Conservation (phyloP, 2,329 filamentous ascomycete genomes). For the Truncatella angustata region DNA sequence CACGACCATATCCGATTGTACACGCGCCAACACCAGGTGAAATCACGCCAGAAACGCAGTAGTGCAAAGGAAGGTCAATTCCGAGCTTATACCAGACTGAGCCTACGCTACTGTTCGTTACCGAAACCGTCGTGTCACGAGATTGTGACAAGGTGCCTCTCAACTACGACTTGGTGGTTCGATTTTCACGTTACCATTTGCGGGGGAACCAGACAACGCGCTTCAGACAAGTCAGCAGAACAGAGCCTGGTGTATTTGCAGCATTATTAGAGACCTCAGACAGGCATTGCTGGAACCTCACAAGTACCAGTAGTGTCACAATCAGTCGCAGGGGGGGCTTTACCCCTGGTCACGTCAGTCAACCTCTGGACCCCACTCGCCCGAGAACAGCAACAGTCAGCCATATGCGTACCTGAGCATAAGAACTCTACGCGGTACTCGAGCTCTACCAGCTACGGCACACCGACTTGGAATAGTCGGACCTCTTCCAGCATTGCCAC, state of each 20-base stretch:
- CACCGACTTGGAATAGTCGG: neutral
- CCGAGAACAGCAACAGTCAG: neutral
- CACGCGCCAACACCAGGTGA: too few species aligned
- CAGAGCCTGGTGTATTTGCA: too few species aligned
- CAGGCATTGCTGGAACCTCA: neutral
- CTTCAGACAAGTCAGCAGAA: neutral
- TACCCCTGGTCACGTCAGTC: neutral
- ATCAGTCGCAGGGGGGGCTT: neutral
- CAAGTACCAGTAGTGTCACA: neutral
- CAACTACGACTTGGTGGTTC: neutral
- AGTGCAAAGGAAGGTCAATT: too few species aligned
- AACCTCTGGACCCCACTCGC: constrained; percentile 1
- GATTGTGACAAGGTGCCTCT: too few species aligned
- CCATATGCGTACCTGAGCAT: neutral
- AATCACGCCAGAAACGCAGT: too few species aligned
- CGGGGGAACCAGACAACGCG: neutral
- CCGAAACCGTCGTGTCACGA: too few species aligned
- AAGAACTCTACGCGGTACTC: neutral
- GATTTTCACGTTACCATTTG: neutral
- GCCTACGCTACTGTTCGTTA: too few species aligned
- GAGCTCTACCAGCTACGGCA: neutral
- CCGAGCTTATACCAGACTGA: too few species aligned
- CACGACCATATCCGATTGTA: too few species aligned
- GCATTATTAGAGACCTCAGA: too few species aligned
- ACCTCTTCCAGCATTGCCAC: neutral